Conservation (phyloP, 2,329 filamentous ascomycete genomes). For the Trichoderma sp. region DNA sequence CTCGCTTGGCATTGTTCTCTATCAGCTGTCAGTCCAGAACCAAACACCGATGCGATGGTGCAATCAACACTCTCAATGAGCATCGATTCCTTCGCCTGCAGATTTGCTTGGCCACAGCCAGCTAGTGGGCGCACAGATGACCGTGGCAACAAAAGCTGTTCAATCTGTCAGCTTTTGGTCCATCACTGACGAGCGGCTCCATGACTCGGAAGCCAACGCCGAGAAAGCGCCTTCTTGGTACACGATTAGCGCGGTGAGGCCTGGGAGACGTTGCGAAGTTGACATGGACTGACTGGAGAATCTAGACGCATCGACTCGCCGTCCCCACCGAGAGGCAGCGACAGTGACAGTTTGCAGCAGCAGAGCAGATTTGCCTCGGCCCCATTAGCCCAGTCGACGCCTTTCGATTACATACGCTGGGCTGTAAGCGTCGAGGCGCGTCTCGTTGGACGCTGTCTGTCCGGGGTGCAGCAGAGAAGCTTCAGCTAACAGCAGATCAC, state of each 20-base stretch:
- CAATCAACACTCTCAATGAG: conserved; percentile 1
- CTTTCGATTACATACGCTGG: conserved; percentile 6
- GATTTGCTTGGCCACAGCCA: not conserved
- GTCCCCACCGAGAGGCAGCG: not conserved
- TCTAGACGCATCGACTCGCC: not conserved
- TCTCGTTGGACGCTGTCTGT: not conserved
- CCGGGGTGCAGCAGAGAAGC: conserved; percentile 8
- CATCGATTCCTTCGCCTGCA: not conserved
- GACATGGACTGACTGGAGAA: not conserved
- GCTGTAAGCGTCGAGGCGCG: not conserved
- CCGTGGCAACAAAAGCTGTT: not conserved
- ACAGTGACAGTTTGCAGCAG: not conserved
- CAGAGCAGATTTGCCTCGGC: not conserved
- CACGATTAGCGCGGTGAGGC: not conserved
- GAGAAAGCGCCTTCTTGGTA: not conserved
- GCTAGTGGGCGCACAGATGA: not conserved
- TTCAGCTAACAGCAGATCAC: conserved; percentile 12
- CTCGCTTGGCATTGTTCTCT: not conserved
- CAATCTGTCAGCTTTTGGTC: conserved; percentile 6
- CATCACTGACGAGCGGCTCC: not conserved
- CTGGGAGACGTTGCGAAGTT: not conserved
- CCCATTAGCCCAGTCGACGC: not conserved
- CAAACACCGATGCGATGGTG: not conserved
- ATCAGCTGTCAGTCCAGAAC: not conserved
- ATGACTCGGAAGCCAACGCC: conserved; percentile 13